A percentile compares a stretch with the other conserved stretches of the same genome.
phyloP scores from a whole-genome alignment of 495 filamentous ascomycete genomes.

The Talaromyces liani region DNA sequence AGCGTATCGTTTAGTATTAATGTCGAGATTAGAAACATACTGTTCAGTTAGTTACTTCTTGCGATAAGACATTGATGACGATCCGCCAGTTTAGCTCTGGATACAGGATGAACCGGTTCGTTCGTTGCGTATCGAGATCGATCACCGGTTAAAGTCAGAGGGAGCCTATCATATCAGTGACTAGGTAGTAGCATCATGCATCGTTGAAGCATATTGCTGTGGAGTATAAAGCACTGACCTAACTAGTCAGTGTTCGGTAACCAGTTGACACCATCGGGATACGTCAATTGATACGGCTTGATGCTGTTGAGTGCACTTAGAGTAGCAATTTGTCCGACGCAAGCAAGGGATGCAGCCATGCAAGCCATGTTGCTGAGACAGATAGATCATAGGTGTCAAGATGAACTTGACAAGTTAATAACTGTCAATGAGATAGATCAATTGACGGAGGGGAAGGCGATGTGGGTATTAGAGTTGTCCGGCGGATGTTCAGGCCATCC shows the following conservation, averaged over 20 bases:
- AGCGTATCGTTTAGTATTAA: not conserved
- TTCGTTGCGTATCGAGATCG: not conserved
- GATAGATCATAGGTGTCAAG: not conserved
- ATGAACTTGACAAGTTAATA: not conserved
- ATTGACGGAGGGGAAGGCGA: not conserved
- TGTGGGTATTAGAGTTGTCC: not conserved
- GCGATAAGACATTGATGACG: not conserved
- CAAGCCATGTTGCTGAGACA: not conserved
- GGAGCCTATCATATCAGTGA: not conserved
- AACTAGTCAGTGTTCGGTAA: not conserved
- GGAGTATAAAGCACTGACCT: not conserved
- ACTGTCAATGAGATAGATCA: not conserved
- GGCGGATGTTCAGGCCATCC: not conserved
- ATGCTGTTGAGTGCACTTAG: not conserved
- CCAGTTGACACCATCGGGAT: not conserved
- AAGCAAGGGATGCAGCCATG: not conserved
- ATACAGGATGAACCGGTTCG: not conserved
- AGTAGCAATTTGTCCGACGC: not conserved
- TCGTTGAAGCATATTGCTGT: not conserved
- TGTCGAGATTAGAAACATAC: too few species aligned
- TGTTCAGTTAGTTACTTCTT: not conserved
- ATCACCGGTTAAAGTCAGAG: not conserved
- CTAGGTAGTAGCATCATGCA: not conserved
- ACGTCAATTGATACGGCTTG: not conserved
- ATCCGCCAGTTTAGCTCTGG: not conserved